Conservation (phyloP, 306 rosid genomes). For the Glycine latifolia region DNA sequence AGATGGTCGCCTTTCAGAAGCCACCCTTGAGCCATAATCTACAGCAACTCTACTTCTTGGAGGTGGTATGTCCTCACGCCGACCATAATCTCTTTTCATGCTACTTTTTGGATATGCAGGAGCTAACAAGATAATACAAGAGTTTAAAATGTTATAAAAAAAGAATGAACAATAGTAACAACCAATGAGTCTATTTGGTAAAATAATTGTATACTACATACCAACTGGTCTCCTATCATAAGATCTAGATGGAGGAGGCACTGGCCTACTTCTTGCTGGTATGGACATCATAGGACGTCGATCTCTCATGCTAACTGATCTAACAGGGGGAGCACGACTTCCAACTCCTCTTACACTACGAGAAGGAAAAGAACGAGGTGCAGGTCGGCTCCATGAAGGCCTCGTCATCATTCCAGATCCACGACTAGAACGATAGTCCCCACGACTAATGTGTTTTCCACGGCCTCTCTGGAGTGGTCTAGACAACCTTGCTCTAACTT, state of each 20-base stretch:
- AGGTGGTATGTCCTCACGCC: slow-evolving; percentile 84
- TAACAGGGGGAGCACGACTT: slow-evolving; percentile 68
- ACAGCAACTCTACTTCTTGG: slow-evolving; percentile 78
- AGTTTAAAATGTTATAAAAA: slow-evolving; percentile 16
- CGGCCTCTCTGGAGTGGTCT: slow-evolving; percentile 97
- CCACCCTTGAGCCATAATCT: slow-evolving; percentile 81
- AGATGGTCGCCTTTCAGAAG: slow-evolving; percentile 77
- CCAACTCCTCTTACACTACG: slow-evolving; percentile 77
- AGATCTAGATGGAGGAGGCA: slow-evolving; percentile 81
- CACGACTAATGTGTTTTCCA: slow-evolving; percentile 78
- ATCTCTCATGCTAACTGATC: slow-evolving; percentile 79
- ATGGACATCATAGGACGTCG: slow-evolving; percentile 77
- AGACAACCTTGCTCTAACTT: slow-evolving; percentile 94
- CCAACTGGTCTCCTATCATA: slow-evolving; percentile 89
- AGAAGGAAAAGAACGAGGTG: slow-evolving; percentile 65
- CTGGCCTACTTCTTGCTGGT: slow-evolving; percentile 71
- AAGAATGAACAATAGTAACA: slow-evolving; percentile 8
- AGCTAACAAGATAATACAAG: slow-evolving; percentile 52
- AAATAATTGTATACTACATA: slow-evolving; percentile 43
- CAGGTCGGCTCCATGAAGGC: slow-evolving; percentile 83
- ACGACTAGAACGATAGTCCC: slow-evolving; percentile 72
- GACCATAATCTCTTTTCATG: slow-evolving; percentile 81
- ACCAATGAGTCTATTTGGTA: not conserved
- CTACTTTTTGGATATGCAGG: slow-evolving; percentile 78
- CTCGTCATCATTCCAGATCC: slow-evolving; percentile 62